Evolutionary conservation across 495 filamentous ascomycete genomes (phyloP).

Genomic region (Podospora conica): DNA sequence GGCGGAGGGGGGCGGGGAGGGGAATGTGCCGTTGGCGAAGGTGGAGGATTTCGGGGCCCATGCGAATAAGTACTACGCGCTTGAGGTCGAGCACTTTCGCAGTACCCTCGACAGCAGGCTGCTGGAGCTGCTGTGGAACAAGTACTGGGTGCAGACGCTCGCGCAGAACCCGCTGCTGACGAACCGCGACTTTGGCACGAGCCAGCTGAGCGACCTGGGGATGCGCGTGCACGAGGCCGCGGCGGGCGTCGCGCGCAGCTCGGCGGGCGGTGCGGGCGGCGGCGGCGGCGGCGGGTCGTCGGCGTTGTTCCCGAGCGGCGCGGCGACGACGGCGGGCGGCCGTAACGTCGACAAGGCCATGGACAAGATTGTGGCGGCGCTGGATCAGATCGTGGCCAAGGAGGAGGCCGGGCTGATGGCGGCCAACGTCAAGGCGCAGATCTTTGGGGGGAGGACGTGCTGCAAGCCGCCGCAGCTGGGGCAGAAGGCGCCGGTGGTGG

Average conservation of each 20-base stretch:
- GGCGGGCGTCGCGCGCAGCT: slow-evolving; percentile 36
- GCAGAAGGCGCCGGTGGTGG: not conserved
- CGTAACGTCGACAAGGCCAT: slow-evolving; percentile 52
- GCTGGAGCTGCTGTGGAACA: slow-evolving; percentile 91
- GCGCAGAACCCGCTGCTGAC: slow-evolving; percentile 89
- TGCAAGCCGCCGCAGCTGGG: not conserved
- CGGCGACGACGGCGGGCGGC: not conserved
- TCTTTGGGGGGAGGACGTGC: slow-evolving; percentile 50
- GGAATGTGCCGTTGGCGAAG: slow-evolving; percentile 78
- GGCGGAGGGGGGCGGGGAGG: slow-evolving; percentile 19
- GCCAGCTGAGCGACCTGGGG: slow-evolving; percentile 84
- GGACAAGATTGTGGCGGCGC: slow-evolving; percentile 72
- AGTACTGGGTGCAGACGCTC: slow-evolving; percentile 99
- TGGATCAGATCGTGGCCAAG: slow-evolving; percentile 76
- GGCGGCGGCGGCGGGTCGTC: slow-evolving; percentile 5
- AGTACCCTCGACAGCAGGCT: slow-evolving; percentile 79
- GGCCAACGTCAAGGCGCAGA: slow-evolving; percentile 71
- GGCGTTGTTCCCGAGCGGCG: slow-evolving; percentile 1
- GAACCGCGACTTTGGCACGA: slow-evolving; percentile 87
- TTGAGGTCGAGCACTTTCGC: slow-evolving; percentile 92
- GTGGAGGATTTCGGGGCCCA: slow-evolving; percentile 96
- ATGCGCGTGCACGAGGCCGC: slow-evolving; percentile 67
- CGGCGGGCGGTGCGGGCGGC: slow-evolving; percentile 15
- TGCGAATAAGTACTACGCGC: slow-evolving; percentile 77
- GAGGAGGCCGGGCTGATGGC: slow-evolving; percentile 81